phyloP scores from a whole-genome alignment of 441 rosid genomes.

The Syzygium syzygioides region DNA sequence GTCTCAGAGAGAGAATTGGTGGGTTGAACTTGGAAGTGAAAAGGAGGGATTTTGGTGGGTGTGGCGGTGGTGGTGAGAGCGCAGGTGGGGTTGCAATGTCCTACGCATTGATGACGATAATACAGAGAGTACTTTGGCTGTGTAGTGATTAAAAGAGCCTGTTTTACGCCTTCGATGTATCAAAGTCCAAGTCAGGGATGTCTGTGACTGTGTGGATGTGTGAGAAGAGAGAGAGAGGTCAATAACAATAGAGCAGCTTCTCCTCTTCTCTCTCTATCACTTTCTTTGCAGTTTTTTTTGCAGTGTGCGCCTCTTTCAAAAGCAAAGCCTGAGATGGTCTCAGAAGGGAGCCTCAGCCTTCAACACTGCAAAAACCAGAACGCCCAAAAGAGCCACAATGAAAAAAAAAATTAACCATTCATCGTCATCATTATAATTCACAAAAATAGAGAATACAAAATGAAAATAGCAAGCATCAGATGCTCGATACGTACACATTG shows the following conservation, averaged over 20 bases:
- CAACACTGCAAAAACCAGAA: conserved; percentile 27
- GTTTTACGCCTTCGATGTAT: conserved; percentile 54
- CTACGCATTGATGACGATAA: conserved; percentile 76
- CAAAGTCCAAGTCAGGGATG: conserved; percentile 80
- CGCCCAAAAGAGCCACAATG: background rate
- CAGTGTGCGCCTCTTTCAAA: conserved; percentile 37
- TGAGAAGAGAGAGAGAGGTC: background rate
- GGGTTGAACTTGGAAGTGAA: conserved; percentile 2
- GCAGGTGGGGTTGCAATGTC: conserved; percentile 46
- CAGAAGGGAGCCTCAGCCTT: conserved; percentile 7
- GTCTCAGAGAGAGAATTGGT: conserved; percentile 12
- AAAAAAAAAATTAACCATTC: background rate
- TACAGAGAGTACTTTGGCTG: conserved; percentile 38
- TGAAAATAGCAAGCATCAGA: conserved; percentile 16
- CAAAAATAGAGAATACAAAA: background rate
- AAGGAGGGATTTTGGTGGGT: background rate
- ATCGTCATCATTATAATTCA: background rate
- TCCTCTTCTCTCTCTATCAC: background rate
- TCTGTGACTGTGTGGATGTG: background rate
- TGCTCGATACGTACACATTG: conserved; percentile 6
- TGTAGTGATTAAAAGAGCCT: conserved; percentile 27
- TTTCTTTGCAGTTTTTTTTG: conserved; percentile 36
- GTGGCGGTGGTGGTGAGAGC: conserved; percentile 7
- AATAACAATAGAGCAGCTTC: background rate
- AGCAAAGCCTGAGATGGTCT: conserved; percentile 50